Conservation (phyloP, 2,329 filamentous ascomycete species). For the Fusarium stilboides region DNA sequence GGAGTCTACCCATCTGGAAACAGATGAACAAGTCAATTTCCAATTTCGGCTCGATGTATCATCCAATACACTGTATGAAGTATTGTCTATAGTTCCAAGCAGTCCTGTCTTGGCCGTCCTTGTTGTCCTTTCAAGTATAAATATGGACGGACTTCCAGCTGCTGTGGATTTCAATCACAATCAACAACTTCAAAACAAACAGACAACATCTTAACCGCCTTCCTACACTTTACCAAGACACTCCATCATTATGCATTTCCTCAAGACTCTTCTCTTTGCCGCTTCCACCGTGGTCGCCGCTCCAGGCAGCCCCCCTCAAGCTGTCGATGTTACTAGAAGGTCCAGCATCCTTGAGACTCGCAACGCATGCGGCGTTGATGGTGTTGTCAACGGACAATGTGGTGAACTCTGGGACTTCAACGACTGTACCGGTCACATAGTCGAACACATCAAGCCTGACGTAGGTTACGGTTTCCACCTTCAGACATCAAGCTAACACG, state of each 20-base stretch:
- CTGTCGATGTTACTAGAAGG: neutral
- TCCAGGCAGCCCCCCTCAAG: neutral
- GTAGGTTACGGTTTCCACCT: neutral
- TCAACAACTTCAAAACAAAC: neutral
- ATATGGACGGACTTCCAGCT: neutral
- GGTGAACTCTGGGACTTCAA: neutral
- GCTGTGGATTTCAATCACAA: neutral
- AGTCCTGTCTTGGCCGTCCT: no score
- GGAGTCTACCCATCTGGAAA: no score
- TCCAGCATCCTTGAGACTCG: neutral
- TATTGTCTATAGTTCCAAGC: no score
- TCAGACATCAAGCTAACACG: neutral
- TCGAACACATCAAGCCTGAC: neutral
- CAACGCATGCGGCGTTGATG: neutral
- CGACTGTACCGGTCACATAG: neutral
- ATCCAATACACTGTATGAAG: no score
- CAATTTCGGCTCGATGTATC: no score
- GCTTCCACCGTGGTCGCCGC: neutral
- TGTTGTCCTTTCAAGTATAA: no score
- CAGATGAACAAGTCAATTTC: no score
- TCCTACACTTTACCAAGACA: neutral
- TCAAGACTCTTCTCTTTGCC: neutral
- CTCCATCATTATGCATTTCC: neutral
- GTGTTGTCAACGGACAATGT: conserved; percentile 5
- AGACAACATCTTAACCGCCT: neutral